Evolutionary conservation across 202 grass and related monocot species (phyloP).

Genomic region (Alloteropsis angusta): DNA sequence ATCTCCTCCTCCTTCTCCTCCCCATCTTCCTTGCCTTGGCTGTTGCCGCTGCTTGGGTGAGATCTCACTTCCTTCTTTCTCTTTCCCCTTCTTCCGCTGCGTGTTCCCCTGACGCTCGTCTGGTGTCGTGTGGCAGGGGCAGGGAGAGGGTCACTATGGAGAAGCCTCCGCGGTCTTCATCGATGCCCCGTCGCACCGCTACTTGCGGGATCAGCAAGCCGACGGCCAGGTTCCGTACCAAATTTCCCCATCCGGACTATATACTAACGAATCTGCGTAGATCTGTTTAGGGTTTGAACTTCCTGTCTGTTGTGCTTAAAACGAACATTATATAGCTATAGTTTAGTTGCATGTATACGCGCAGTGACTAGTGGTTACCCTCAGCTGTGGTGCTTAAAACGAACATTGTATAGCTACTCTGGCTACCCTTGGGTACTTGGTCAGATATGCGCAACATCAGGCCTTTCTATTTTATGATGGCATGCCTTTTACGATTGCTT

Average conservation of each 20-base stretch:
- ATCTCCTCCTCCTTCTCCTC: neutral
- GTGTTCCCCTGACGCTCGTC: neutral
- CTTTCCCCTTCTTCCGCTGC: neutral
- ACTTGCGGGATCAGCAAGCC: conserved; percentile 34
- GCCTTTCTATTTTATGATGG: too few relatives aligned
- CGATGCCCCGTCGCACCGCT: conserved; percentile 33
- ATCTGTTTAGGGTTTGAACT: neutral
- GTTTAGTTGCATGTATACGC: neutral
- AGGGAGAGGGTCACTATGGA: neutral
- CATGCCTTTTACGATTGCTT: too few relatives aligned
- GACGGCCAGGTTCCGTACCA: conserved; percentile 8
- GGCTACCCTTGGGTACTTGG: neutral
- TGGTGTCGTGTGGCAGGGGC: neutral
- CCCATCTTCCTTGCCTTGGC: conserved; percentile 15
- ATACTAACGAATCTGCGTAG: neutral
- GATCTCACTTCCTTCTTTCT: neutral
- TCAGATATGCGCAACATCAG: too few relatives aligned
- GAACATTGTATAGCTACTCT: neutral
- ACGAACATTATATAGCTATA: neutral
- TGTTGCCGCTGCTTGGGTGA: conserved; percentile 21
- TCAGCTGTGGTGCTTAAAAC: neutral
- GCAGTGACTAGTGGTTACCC: neutral
- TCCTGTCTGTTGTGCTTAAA: neutral
- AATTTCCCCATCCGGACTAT: neutral
- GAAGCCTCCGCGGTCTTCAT: conserved; percentile 31